Conservation (phyloP, 2,329 filamentous ascomycete genomes). For the Colletotrichum cereale region DNA sequence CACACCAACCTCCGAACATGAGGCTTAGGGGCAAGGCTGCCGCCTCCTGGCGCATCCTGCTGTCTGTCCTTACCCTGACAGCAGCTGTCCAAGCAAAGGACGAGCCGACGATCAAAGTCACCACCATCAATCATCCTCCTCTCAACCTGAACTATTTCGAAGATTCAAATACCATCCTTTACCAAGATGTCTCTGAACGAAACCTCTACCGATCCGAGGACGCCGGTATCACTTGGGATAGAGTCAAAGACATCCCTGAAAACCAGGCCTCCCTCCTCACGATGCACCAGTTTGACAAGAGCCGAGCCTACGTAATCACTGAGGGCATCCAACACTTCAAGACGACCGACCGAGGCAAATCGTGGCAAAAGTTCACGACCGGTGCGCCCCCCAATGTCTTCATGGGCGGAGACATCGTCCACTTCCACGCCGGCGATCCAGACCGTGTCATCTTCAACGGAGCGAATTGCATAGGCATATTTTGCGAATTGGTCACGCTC, state of each 20-base stretch:
- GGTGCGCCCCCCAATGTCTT: conserved; percentile 68
- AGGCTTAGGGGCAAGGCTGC: conserved; percentile 63
- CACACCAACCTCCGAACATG: conserved; percentile 61
- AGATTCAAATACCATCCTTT: conserved; percentile 84
- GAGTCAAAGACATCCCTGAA: conserved; percentile 73
- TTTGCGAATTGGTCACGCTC: conserved; percentile 72
- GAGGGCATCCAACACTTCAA: conserved; percentile 79
- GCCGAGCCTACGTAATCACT: conserved; percentile 85
- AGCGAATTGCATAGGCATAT: conserved; percentile 74
- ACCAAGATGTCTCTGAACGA: conserved; percentile 74
- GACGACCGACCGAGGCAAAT: conserved; percentile 85
- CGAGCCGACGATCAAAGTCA: conserved; percentile 74
- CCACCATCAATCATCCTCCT: conserved; percentile 75
- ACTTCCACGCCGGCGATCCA: conserved; percentile 86
- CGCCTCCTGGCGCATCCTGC: conserved; percentile 62
- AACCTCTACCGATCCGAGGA: conserved; percentile 83
- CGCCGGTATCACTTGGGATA: conserved; percentile 83
- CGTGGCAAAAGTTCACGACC: conserved; percentile 81
- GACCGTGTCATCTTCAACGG: conserved; percentile 89
- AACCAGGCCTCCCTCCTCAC: conserved; percentile 73
- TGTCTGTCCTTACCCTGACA: conserved; percentile 61
- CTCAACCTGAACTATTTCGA: conserved; percentile 88
- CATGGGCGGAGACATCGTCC: conserved; percentile 63
- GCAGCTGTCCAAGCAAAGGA: conserved; percentile 65
- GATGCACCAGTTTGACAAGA: conserved; percentile 83